Base-by-base conservation (phyloP, 495 filamentous ascomycete genomes). In the Lineolata rhizophorae region DNA sequence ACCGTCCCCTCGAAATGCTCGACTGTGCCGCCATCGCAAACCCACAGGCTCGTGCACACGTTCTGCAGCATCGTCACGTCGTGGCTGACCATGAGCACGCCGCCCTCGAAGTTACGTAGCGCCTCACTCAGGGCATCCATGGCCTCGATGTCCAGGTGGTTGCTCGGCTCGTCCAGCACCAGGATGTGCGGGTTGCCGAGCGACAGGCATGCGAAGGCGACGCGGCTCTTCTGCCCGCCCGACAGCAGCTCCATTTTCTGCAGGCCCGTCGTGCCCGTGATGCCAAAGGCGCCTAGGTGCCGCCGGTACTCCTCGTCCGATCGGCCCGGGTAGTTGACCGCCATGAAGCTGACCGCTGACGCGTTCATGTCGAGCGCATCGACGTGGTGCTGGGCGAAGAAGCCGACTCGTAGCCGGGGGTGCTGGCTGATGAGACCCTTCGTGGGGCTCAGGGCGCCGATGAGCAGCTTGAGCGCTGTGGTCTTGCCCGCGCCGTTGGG, bases 401-500 rank as follows among this genome's bases (percentile, higher is more conserved):
- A 99, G 3, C 84, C 87, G 36, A 95, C 64, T 25, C 87, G 67
- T 20, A 99, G 60, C 27, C 87, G 67, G 2, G 85, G 72, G 53
- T 99, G 70, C 42, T 78, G 70, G 3, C 78, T 83, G 32, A 99
- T 87, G 26, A 80, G 47, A 36, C 87, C 87, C 21, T 64, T 63
- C 1, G 75, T 77, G 2, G 87, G 67, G 33, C 66, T 42, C 2
- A 99, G 65, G 44, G 81, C 75, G 36, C 80, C 80, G 42, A 87
- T 93, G 34, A 99, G 72, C 2, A 99, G 67, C 47, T 93, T 93
- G 37, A 99, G 60, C 10, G 94, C 73, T 0, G 87, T 99, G 1
- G 87, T 99, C 54, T 99, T 99, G 61, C 87, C 87, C 19, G 90
- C 85, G 52, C 87, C 85, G 61, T 99, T 99, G 40, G 90, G 90